Percentiles rank a stretch among this genome's conserved stretches.
Evolutionary conservation across 164 flowering plant species (phyloP).

Genomic region (Chimonanthus salicifolius): DNA sequence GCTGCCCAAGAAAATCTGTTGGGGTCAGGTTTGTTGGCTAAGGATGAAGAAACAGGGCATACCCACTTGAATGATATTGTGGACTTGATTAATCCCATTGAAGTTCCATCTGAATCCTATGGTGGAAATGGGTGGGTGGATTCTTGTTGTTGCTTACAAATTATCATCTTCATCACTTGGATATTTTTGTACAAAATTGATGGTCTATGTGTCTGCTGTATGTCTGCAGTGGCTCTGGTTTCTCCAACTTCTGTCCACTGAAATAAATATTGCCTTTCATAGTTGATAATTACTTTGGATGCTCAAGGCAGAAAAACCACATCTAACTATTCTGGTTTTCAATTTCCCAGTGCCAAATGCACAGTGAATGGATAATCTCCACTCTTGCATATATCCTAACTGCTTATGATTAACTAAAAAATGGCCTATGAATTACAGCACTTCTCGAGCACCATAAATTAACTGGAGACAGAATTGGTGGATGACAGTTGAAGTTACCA

Average conservation of each 20-base stretch:
- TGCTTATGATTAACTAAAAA: not conserved
- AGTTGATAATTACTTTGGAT: not conserved
- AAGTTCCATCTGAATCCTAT: conserved; percentile 11
- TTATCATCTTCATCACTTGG: not conserved
- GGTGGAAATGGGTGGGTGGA: conserved; percentile 14
- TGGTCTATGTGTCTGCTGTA: not conserved
- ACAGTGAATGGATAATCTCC: not conserved
- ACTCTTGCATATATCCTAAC: not conserved
- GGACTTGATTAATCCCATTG: not conserved
- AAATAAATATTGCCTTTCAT: not conserved
- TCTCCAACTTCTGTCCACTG: not conserved
- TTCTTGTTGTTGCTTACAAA: not conserved
- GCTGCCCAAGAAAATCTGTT: conserved; percentile 14
- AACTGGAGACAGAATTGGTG: not conserved
- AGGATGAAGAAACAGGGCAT: conserved; percentile 9
- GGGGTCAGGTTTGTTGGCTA: conserved; percentile 7
- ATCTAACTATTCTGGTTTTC: not conserved
- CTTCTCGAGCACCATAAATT: not conserved
- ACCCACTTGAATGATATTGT: conserved; percentile 3
- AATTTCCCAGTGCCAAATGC: not conserved
- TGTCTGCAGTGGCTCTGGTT: not conserved
- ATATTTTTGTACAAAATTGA: not conserved
- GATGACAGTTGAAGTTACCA: not conserved
- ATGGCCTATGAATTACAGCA: not conserved
- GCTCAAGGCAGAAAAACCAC: not conserved